Percentiles rank a stretch among this genome's conserved stretches.
Conservation (phyloP, 352 stramenopile genomes). For the Pythium brachiatum region DNA sequence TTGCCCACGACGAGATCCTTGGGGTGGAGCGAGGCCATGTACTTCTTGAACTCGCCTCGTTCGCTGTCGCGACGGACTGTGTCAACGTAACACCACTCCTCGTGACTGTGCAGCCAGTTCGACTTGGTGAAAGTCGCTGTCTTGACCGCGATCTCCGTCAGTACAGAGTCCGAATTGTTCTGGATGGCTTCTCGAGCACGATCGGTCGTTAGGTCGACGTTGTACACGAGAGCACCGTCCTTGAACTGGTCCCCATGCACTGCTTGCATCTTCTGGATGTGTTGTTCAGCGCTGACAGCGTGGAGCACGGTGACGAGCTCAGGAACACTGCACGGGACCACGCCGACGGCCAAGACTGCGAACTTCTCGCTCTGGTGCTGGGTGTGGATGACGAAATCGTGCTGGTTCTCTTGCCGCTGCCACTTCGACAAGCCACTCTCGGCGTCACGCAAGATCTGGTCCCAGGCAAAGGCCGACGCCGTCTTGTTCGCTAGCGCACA, state of each 20-base stretch:
- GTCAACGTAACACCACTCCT: constrained; percentile 20
- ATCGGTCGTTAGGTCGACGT: neutral
- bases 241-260: constrained; percentile 9
- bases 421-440: neutral
- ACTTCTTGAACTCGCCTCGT: neutral
- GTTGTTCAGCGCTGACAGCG: neutral
- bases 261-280: constrained; percentile 9
- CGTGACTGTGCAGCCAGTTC: constrained; percentile 3
- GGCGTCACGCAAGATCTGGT: neutral
- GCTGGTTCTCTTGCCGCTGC: constrained; percentile 2
- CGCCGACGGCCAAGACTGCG: constrained; percentile 10
- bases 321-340: neutral
- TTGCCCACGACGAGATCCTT: constrained; percentile 9
- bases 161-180: neutral
- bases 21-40: neutral
- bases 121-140: constrained; percentile 11
- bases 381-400: neutral
- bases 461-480: neutral
- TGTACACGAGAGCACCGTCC: constrained; percentile 5
- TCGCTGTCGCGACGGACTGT: neutral
- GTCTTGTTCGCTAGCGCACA: neutral
- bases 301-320: constrained; percentile 7
- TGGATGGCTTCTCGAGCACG: neutral
- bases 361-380: neutral
- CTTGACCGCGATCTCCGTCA: constrained; percentile 10